phyloP scores from a whole-genome alignment of 2,329 filamentous ascomycete species.

The Diplodia mutila region DNA sequence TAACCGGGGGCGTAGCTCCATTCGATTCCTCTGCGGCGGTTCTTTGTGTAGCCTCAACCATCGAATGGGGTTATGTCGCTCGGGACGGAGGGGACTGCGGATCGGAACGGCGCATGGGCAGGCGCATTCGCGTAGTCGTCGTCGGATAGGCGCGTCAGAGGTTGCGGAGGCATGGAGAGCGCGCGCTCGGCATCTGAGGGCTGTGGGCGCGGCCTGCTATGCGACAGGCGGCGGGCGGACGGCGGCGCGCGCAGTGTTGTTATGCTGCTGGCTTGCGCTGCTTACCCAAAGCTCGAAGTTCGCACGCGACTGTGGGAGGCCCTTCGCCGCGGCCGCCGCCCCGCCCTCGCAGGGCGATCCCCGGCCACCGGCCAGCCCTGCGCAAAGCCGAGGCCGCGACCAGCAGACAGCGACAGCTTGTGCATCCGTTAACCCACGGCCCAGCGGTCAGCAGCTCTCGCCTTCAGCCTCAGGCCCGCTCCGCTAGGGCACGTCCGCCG shows the following conservation, averaged over 20 bases:
- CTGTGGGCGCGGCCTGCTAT: neutral
- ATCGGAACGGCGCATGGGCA: conserved; percentile 26
- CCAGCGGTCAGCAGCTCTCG: conserved; percentile 10
- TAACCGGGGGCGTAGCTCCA: conserved; percentile 40
- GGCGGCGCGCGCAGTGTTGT: neutral
- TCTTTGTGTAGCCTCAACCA: conserved; percentile 41
- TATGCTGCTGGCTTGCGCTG: conserved; percentile 10
- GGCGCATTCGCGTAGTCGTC: conserved; percentile 26
- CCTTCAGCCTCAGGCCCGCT: conserved; percentile 19
- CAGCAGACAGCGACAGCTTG: neutral
- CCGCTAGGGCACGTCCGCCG: conserved; percentile 14
- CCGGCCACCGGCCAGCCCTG: conserved; percentile 12
- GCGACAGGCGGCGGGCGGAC: neutral
- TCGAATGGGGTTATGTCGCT: conserved; percentile 37
- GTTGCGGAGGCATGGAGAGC: conserved; percentile 24
- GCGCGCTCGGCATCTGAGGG: conserved; percentile 6
- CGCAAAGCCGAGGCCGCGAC: conserved; percentile 18
- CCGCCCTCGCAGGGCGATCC: conserved; percentile 19
- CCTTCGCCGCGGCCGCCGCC: neutral
- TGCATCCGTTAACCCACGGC: neutral
- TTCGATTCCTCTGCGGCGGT: conserved; percentile 35
- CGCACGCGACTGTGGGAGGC: conserved; percentile 15
- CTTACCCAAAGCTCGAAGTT: conserved; percentile 20
- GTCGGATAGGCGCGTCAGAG: conserved; percentile 25
- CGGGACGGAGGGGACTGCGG: conserved; percentile 31